phyloP scores from a whole-genome alignment of 2,329 filamentous ascomycete species.

The Microsporum canis region DNA sequence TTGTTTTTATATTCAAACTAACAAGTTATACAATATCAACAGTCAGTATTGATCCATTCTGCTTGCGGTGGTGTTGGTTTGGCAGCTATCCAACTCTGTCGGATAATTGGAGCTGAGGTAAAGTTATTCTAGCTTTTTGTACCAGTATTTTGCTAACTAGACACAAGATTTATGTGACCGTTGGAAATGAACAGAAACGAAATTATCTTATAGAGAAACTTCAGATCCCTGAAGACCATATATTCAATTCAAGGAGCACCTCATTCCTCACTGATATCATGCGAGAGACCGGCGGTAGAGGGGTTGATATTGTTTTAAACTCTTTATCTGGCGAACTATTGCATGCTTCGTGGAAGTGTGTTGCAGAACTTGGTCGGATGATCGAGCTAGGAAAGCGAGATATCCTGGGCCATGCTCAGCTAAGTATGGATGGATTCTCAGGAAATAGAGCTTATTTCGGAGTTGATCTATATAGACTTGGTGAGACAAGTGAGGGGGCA shows the following conservation, averaged over 20 bases:
- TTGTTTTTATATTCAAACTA: background rate
- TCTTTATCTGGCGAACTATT: constrained; percentile 22
- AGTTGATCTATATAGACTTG: constrained; percentile 9
- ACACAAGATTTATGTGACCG: constrained; percentile 13
- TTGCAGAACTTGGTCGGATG: constrained; percentile 18
- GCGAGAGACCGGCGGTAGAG: constrained; percentile 15
- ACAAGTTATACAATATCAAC: background rate
- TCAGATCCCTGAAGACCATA: constrained; percentile 9
- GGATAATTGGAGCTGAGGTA: constrained; percentile 8
- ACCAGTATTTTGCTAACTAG: background rate
- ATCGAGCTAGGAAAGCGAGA: constrained; percentile 20
- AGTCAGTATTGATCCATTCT: constrained; percentile 19
- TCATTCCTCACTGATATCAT: constrained; percentile 16
- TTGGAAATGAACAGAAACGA: constrained; percentile 7
- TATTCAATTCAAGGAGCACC: constrained; percentile 19
- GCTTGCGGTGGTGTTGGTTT: constrained; percentile 18
- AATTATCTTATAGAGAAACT: background rate
- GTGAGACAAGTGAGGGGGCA: background rate
- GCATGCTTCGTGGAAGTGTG: constrained; percentile 20
- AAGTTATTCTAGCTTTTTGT: background rate
- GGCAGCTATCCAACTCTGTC: constrained; percentile 17
- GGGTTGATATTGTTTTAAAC: constrained; percentile 22
- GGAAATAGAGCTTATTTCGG: constrained; percentile 7
- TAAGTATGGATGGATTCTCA: constrained; percentile 12
- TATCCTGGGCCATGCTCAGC: constrained; percentile 8